A percentile compares a stretch with the other conserved stretches of the same genome.
Conservation (phyloP, 768 basidiomycete species). For the Kwoniella bestiolae region DNA sequence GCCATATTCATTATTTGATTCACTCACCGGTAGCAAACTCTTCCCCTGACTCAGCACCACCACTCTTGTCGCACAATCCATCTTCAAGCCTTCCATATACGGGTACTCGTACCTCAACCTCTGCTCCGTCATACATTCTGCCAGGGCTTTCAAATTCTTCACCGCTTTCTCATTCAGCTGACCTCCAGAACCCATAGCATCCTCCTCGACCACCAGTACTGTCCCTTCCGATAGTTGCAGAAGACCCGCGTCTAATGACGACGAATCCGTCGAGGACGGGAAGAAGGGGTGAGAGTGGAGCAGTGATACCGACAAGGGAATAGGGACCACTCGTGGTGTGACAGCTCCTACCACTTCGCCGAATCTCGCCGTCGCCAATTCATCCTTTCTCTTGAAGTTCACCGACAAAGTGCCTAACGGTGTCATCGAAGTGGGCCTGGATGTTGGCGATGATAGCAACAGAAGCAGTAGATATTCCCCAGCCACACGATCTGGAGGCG, state of each 20-base stretch:
- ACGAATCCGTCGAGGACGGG: slow-evolving; percentile 30
- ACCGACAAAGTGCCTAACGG: slow-evolving; percentile 52
- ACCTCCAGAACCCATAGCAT: slow-evolving; percentile 51
- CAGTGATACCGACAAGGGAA: slow-evolving; percentile 41
- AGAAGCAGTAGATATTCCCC: slow-evolving; percentile 46
- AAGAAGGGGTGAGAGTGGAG: slow-evolving; percentile 43
- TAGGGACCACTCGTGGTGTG: slow-evolving; percentile 30
- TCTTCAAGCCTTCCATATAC: slow-evolving; percentile 53
- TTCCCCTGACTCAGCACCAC: slow-evolving; percentile 51
- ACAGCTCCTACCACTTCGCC: slow-evolving; percentile 20
- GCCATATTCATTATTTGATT: slow-evolving; percentile 30
- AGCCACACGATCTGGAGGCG: slow-evolving; percentile 39
- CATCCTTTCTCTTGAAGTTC: slow-evolving; percentile 36
- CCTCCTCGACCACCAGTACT: slow-evolving; percentile 48
- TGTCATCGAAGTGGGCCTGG: slow-evolving; percentile 32
- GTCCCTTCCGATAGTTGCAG: slow-evolving; percentile 51
- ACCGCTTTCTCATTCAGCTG: slow-evolving; percentile 50
- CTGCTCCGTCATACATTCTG: slow-evolving; percentile 42
- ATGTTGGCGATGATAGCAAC: slow-evolving; percentile 43
- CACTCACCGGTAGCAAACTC: slow-evolving; percentile 52
- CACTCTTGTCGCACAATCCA: slow-evolving; percentile 47
- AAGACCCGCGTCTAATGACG: slow-evolving; percentile 45
- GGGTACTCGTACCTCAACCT: slow-evolving; percentile 54
- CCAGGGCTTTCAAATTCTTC: slow-evolving; percentile 47
- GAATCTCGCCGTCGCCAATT: slow-evolving; percentile 8